Base-by-base conservation (phyloP, 1,139 yeast species). In the Candida neerlandica region DNA sequence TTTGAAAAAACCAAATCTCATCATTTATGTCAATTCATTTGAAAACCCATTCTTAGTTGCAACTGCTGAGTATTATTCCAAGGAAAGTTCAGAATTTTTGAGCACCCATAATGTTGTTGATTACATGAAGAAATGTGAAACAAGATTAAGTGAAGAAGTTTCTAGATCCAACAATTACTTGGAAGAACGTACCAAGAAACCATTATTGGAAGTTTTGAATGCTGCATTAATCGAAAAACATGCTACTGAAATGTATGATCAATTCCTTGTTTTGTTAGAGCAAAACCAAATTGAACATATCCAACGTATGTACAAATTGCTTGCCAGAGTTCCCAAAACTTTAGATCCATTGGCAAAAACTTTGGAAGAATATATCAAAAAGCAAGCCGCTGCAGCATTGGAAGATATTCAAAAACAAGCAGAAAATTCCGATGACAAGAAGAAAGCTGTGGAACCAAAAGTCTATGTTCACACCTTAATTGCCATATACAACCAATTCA, bases 111-210 rank as follows among this genome's bases (percentile, higher is more conserved):
- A 91, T 58, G 96, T 92, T 45, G 94, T 92, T 37, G 96, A 90
- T 63, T 94, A 94, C 69, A 86, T 94, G 82, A 84, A 82, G 57
- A 89, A 87, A 66, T 96, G 96, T 45, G 92, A 89, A 60, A 77
- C 81, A 43, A 78, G 97, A 55, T 81, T 94, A 44, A 81, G 82
- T 37, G 96, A 91, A 65, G 99, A 94, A 69, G 82, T 86, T 51
- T 80, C 85, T 45, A 78, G 96, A 46, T 84, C 94, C 53, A 86
- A 85, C 53, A 80, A 86, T 64, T 88, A 88, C 62, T 77, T 91
- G 66, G 96, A 92, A 66, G 96, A 90, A 49, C 92, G 89, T 63
- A 88, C 97, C 15, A 89, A 88, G 63, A 82, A 84, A 57, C 84
- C 85, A 43, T 78, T 94, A 52, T 81, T 89, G 60, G 90, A 84